Conservation (phyloP, 1,139 yeast species). For the Lodderomyces jiufengensis region DNA sequence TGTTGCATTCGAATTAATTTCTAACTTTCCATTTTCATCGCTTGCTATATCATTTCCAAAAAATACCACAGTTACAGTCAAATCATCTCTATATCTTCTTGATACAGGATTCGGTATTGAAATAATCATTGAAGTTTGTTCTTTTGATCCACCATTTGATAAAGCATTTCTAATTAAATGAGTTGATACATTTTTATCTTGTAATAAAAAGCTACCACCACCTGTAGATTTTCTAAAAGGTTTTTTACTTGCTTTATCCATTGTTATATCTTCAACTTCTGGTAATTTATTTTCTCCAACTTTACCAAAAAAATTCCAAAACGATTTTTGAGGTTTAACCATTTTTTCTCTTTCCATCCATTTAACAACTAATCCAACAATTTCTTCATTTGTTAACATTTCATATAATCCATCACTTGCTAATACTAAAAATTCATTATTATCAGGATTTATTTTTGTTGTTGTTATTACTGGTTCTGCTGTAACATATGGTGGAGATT, state of each 20-base stretch:
- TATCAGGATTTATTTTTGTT: slow-evolving; percentile 65
- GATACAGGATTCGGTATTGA: slow-evolving; percentile 94
- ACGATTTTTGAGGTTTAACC: slow-evolving; percentile 50
- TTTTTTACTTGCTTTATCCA: slow-evolving; percentile 46
- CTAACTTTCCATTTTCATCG: slow-evolving; percentile 45
- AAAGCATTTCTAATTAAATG: slow-evolving; percentile 91
- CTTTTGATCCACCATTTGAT: slow-evolving; percentile 82
- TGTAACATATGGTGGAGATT: slow-evolving; percentile 95
- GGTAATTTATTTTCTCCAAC: slow-evolving; percentile 53
- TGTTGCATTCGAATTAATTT: slow-evolving; percentile 54
- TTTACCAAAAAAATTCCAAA: slow-evolving; percentile 43
- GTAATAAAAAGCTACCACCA: slow-evolving; percentile 48
- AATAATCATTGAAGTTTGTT: slow-evolving; percentile 81
- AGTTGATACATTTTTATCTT: slow-evolving; percentile 87
- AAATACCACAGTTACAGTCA: slow-evolving; percentile 93
- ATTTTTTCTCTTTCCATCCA: slow-evolving; percentile 85
- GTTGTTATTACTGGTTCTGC: slow-evolving; percentile 93
- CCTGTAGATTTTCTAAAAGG: slow-evolving; percentile 43
- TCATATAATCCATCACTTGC: slow-evolving; percentile 96
- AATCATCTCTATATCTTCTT: slow-evolving; percentile 89
- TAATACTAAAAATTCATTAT: slow-evolving; percentile 83
- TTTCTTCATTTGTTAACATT: slow-evolving; percentile 87
- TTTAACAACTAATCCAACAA: slow-evolving; percentile 84
- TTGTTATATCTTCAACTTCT: slow-evolving; percentile 58
- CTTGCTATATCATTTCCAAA: slow-evolving; percentile 52